Percentiles rank a stretch among this genome's conserved stretches.
Conservation (phyloP, 306 rosid species). For the Dryas alaskensis region DNA sequence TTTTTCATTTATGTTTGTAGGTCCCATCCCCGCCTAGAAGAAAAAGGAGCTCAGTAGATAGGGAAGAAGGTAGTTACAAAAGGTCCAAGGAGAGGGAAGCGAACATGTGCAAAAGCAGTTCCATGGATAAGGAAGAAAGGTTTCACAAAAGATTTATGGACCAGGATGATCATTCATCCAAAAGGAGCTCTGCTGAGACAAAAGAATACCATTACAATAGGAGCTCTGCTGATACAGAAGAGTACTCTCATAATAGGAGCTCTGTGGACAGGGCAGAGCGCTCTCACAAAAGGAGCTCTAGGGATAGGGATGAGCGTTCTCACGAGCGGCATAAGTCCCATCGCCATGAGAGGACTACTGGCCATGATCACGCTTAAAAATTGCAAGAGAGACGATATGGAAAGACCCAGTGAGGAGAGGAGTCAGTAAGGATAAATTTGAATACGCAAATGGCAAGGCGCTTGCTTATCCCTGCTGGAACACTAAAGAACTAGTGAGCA, state of each 20-base stretch:
- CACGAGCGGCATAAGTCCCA: slow-evolving; percentile 42
- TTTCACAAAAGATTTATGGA: slow-evolving; percentile 30
- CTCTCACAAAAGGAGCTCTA: slow-evolving; percentile 18
- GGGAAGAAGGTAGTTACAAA: slow-evolving; percentile 38
- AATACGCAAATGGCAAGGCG: background rate
- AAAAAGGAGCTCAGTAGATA: slow-evolving; percentile 18
- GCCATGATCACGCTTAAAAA: background rate
- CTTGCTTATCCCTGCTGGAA: background rate
- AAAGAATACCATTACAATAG: slow-evolving; percentile 30
- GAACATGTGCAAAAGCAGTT: slow-evolving; percentile 19
- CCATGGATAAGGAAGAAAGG: slow-evolving; percentile 29
- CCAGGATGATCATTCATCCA: slow-evolving; percentile 27
- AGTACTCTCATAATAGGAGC: slow-evolving; percentile 30
- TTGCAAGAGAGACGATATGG: background rate
- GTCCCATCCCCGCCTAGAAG: slow-evolving; percentile 74
- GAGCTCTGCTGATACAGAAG: slow-evolving; percentile 41
- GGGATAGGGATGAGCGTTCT: slow-evolving; percentile 45
- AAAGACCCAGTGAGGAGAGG: background rate
- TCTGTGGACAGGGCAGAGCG: slow-evolving; percentile 29
- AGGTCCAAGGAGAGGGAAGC: slow-evolving; percentile 34
- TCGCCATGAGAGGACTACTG: slow-evolving; percentile 27
- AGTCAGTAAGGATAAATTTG: background rate
- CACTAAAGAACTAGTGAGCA: background rate
- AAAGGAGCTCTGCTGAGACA: slow-evolving; percentile 24
- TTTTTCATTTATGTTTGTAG: slow-evolving; percentile 32